Evolutionary conservation across 805 yeast species (phyloP).

Genomic region (Yarrowia alimentaria): DNA sequence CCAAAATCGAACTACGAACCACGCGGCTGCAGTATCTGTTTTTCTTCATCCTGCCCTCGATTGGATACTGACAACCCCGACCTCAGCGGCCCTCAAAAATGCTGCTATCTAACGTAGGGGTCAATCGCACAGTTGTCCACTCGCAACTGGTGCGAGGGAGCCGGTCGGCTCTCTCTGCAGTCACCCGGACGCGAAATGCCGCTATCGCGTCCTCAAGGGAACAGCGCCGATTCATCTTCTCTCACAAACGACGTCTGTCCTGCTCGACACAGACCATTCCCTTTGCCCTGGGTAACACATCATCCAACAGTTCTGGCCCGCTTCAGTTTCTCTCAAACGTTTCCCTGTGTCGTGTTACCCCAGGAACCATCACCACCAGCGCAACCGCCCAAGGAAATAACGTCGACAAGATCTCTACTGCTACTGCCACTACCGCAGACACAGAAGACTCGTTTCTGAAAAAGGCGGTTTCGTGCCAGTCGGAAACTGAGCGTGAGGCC

Average conservation of each 20-base stretch:
- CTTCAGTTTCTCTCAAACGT: constrained; percentile 16
- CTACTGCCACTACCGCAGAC: not conserved
- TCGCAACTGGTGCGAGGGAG: constrained; percentile 11
- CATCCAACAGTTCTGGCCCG: not conserved
- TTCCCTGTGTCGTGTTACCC: constrained; percentile 2
- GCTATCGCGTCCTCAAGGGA: not conserved
- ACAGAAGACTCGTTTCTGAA: constrained; percentile 11
- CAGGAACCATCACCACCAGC: constrained; percentile 9
- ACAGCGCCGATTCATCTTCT: constrained; percentile 5
- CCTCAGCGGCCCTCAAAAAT: constrained; percentile 11
- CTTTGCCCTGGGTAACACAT: constrained; percentile 7
- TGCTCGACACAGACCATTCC: constrained; percentile 10
- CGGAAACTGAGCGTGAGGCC: constrained; percentile 15
- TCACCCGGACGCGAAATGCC: not conserved
- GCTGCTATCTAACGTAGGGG: constrained; percentile 27
- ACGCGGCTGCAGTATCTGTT: not conserved
- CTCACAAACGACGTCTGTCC: constrained; percentile 16
- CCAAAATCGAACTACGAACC: constrained; percentile 8
- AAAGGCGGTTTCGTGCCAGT: constrained; percentile 23
- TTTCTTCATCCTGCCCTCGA: constrained; percentile 19
- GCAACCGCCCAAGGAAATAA: not conserved
- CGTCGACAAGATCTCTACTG: not conserved
- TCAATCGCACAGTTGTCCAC: constrained; percentile 13
- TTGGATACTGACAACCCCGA: constrained; percentile 9
- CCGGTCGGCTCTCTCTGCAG: constrained; percentile 14